Base-by-base conservation (phyloP, 108 stramenopile genomes). In the Skeletonema costatum region DNA sequence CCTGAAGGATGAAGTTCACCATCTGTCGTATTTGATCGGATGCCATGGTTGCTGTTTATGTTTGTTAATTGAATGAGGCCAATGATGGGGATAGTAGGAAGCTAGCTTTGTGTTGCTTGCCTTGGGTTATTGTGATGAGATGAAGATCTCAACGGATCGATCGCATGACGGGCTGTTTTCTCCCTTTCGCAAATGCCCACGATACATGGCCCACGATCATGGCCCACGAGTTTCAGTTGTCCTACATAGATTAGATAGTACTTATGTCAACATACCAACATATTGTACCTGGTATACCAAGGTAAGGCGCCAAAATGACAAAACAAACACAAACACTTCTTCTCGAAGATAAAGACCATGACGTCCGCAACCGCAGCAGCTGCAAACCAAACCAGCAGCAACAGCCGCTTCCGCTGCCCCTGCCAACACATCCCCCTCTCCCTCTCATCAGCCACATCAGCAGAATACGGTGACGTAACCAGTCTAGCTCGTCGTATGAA, bases 1-100 rank as follows among this genome's bases (percentile, higher is more conserved):
- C 99, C 84, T 95, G 94, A 74, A 95, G 92, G 86, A 95, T 95
- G 87, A 95, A 95, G 75, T 95, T 95, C 51, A 95, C 94, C 94
- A 95, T 95, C 76, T 95, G 94, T 87, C 94, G 88, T 80, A 95
- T 95, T 74, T 95, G 94, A 91, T 95, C 94, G 82, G 89, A 77
- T 29, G 93, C 90, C 92, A 93, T 93, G 64, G 56, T 82, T 80
- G 78, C 78, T 53, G 59, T 60, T 29, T 25, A 10, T 56, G 25
- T 56, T n/a, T 46, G 44, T n/a, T n/a, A 3, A 46, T 46, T 12
- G 0, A 41, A 12, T 2, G 39, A 4, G 16, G 44, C 44, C 44
- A 46, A 46, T 46, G 44, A 46, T 41, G 5, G 5, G 39, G 39
- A 41, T 41, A 41, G 39, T 25, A 25, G 25, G 25, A 25, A 25